These are phyloP conservation scores for Sugiyamaella smithiae DNA, from an alignment of 805 yeast genomes.

Conservation along the genomic window DNA sequence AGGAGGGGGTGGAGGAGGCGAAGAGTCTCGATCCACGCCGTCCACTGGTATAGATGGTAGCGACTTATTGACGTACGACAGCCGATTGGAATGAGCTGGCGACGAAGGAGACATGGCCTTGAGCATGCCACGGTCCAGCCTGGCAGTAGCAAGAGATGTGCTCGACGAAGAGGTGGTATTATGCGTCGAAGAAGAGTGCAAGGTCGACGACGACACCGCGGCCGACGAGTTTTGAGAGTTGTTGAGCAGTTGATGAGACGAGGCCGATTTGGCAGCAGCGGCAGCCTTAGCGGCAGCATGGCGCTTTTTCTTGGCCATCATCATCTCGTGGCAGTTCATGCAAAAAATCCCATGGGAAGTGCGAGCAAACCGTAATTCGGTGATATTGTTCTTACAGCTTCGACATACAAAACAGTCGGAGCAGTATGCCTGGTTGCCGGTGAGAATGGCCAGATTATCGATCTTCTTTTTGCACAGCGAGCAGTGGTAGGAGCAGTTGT, in stretches of 20 bases:
- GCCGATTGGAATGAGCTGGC: not conserved
- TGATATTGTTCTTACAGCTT: conserved; percentile 80
- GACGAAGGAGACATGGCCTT: not conserved
- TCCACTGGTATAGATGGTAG: conserved; percentile 20
- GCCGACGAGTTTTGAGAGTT: not conserved
- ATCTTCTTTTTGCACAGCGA: conserved; percentile 80
- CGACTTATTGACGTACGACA: conserved; percentile 13
- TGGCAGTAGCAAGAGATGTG: not conserved
- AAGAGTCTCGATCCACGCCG: not conserved
- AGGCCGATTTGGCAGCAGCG: conserved; percentile 10
- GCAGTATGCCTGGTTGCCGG: conserved; percentile 95
- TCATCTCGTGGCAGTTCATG: conserved; percentile 83
- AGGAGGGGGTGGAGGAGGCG: conserved; percentile 10
- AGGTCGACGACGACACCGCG: not conserved
- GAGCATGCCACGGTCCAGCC: conserved; percentile 3
- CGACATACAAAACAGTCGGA: conserved; percentile 86
- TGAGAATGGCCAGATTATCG: conserved; percentile 87
- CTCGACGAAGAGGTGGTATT: conserved; percentile 6
- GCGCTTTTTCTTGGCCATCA: conserved; percentile 70
- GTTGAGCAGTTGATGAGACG: not conserved
- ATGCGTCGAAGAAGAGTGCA: not conserved
- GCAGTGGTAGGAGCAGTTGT: conserved; percentile 90
- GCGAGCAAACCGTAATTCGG: conserved; percentile 85
- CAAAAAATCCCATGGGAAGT: conserved; percentile 92
- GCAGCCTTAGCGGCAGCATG: conserved; percentile 25